Conservation (phyloP, 495 filamentous ascomycete genomes). For the Penicillium ucsense region DNA sequence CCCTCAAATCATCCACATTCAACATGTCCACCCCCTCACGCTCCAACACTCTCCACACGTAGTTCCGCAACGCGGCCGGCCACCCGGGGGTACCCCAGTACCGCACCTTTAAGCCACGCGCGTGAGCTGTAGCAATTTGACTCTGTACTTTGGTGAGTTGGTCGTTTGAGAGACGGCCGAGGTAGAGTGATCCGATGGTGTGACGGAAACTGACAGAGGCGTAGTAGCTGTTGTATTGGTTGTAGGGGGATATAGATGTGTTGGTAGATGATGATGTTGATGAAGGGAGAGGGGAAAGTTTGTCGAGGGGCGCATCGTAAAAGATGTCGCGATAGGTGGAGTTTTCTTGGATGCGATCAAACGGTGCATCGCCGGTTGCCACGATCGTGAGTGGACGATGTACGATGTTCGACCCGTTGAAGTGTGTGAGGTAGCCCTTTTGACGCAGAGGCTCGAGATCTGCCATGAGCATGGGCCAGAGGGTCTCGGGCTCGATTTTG, state of each 20-base stretch:
- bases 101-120: slow-evolving; percentile 48
- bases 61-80: slow-evolving; percentile 48
- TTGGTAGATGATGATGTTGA: background rate
- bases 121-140: slow-evolving; percentile 51
- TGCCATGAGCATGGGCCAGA: slow-evolving; percentile 35
- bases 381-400: slow-evolving; percentile 59
- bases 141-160: slow-evolving; percentile 47
- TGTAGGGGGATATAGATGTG: slow-evolving; percentile 6
- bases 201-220: slow-evolving; percentile 33
- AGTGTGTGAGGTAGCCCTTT: slow-evolving; percentile 47
- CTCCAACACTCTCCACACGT: slow-evolving; percentile 53
- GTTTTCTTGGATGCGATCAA: slow-evolving; percentile 26
- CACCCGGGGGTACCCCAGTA: slow-evolving; percentile 63
- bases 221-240: slow-evolving; percentile 28
- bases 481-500: slow-evolving; percentile 24
- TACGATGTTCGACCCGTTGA: slow-evolving; percentile 34
- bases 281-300: slow-evolving; percentile 16
- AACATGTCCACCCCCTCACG: slow-evolving; percentile 47
- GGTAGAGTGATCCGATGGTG: slow-evolving; percentile 25
- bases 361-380: slow-evolving; percentile 55
- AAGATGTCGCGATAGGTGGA: slow-evolving; percentile 51
- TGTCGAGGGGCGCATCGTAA: slow-evolving; percentile 56
- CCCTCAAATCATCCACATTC: slow-evolving; percentile 20
- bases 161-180: slow-evolving; percentile 19
- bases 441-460: slow-evolving; percentile 49